Conservation (phyloP, 2,329 filamentous ascomycete genomes). For the Cercospora beticola region DNA sequence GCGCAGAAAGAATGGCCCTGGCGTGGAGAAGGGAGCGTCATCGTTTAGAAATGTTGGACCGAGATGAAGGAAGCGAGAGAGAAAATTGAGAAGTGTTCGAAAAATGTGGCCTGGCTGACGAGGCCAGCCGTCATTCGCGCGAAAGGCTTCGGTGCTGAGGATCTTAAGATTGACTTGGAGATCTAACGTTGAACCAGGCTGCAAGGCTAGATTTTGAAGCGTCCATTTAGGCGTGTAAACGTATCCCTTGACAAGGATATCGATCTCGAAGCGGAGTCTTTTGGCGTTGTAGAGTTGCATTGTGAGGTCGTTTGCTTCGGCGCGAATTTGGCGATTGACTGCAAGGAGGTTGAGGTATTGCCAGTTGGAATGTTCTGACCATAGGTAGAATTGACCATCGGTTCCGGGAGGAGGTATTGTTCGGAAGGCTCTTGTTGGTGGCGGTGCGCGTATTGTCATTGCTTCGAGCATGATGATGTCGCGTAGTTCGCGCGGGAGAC, state of each 20-base stretch:
- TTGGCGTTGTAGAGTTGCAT: conserved; percentile 13
- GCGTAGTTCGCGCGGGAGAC: conserved; percentile 29
- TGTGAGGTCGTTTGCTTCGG: conserved; percentile 23
- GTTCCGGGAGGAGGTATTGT: conserved; percentile 15
- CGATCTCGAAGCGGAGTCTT: conserved; percentile 21
- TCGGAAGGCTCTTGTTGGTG: conserved; percentile 10
- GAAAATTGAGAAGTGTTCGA: conserved; percentile 23
- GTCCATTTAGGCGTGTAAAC: conserved; percentile 30
- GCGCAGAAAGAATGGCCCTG: conserved; percentile 22
- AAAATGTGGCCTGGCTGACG: conserved; percentile 23
- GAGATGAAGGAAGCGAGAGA: conserved; percentile 26
- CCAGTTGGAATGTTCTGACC: conserved; percentile 17
- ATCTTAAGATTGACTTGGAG: conserved; percentile 27
- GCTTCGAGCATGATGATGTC: conserved; percentile 26
- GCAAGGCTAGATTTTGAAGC: conserved; percentile 19
- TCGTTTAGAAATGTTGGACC: conserved; percentile 25
- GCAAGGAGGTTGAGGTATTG: conserved; percentile 9
- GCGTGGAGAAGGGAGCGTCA: conserved; percentile 7
- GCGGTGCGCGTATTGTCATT: conserved; percentile 9
- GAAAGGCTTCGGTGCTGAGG: conserved; percentile 31
- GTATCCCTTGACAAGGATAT: conserved; percentile 28
- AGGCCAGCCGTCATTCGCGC: conserved; percentile 23
- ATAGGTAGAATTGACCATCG: conserved; percentile 22
- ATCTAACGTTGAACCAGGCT: conserved; percentile 16
- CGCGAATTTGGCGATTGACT: conserved; percentile 23